A percentile compares a stretch with the other conserved stretches of the same genome.
These are phyloP conservation scores for Leccinum arenicola DNA, from an alignment of 768 basidiomycete species.

Conservation along the genomic window DNA sequence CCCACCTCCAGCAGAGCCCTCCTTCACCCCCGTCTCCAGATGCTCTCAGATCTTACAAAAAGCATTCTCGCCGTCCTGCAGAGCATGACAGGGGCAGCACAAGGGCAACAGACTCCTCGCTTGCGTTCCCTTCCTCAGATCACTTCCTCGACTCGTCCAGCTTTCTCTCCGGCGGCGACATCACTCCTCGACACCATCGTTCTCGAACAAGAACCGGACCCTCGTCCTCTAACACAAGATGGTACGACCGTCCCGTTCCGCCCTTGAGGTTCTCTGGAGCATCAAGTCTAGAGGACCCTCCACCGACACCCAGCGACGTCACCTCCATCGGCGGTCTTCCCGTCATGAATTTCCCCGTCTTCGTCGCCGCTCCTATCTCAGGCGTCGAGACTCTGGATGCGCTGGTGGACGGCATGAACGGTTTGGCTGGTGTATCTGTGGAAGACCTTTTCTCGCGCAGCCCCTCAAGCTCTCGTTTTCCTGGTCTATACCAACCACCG, in stretches of 20 bases:
- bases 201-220: conserved; percentile 59
- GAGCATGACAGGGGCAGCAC: conserved; percentile 27
- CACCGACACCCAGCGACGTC: conserved; percentile 63
- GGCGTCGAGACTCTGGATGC: conserved; percentile 89
- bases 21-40: conserved; percentile 28
- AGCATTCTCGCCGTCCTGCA: conserved; percentile 22
- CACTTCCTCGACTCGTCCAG: conserved; percentile 25
- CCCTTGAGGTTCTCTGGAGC: conserved; percentile 64
- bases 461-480: conserved; percentile 50
- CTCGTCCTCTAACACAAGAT: conserved; percentile 39
- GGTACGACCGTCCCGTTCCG: conserved; percentile 47
- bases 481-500: conserved; percentile 73
- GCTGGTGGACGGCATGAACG: conserved; percentile 87
- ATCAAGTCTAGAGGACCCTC: conserved; percentile 72
- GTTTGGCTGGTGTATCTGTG: conserved; percentile 67
- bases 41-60: conserved; percentile 15
- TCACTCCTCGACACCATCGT: conserved; percentile 42
- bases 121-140: conserved; percentile 28
- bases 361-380: conserved; percentile 73
- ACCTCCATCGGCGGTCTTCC: conserved; percentile 16
- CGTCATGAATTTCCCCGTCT: conserved; percentile 53
- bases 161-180: conserved; percentile 24
- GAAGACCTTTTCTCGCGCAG: conserved; percentile 51
- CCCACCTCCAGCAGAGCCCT: conserved; percentile 38
- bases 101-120: conserved; percentile 24